phyloP scores from a whole-genome alignment of 768 basidiomycete genomes.

The Boletus rubescentipes region DNA sequence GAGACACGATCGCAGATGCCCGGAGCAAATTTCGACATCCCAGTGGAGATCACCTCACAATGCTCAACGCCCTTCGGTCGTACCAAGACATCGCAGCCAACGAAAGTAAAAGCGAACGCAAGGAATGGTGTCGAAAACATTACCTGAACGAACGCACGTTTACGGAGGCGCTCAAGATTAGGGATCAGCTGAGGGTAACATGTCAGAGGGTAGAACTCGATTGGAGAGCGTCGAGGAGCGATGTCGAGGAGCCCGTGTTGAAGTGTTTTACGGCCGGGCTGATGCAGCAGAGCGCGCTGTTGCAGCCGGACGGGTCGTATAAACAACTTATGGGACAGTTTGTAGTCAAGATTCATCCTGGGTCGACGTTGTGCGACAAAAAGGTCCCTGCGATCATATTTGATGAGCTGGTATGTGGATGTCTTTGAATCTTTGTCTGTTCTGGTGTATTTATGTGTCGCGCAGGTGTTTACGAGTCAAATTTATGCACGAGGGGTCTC shows the following conservation, averaged over 20 bases:
- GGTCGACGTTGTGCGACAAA: constrained; percentile 77
- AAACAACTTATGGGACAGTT: constrained; percentile 75
- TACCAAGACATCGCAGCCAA: constrained; percentile 66
- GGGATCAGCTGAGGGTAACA: constrained; percentile 70
- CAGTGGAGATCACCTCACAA: constrained; percentile 88
- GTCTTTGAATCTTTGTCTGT: background rate
- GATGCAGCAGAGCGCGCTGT: constrained; percentile 77
- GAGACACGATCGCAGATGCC: constrained; percentile 68
- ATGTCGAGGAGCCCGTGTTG: constrained; percentile 67
- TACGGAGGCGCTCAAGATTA: constrained; percentile 72
- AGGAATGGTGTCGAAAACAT: constrained; percentile 83
- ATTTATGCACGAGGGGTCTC: constrained; percentile 95
- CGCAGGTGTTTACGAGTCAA: constrained; percentile 75
- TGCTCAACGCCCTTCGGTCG: constrained; percentile 80
- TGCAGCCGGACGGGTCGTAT: constrained; percentile 86
- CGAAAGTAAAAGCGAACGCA: constrained; percentile 47
- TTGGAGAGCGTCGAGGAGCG: constrained; percentile 54
- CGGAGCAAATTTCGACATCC: constrained; percentile 79
- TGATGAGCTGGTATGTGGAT: constrained; percentile 77
- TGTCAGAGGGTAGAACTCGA: constrained; percentile 64
- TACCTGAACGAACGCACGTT: constrained; percentile 83
- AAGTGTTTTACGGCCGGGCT: constrained; percentile 74
- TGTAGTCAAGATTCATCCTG: constrained; percentile 89
- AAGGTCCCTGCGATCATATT: constrained; percentile 87
- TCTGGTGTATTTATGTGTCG: background rate